Base-by-base conservation (phyloP, 257 asterid species). In the Cruciata laevipes region DNA sequence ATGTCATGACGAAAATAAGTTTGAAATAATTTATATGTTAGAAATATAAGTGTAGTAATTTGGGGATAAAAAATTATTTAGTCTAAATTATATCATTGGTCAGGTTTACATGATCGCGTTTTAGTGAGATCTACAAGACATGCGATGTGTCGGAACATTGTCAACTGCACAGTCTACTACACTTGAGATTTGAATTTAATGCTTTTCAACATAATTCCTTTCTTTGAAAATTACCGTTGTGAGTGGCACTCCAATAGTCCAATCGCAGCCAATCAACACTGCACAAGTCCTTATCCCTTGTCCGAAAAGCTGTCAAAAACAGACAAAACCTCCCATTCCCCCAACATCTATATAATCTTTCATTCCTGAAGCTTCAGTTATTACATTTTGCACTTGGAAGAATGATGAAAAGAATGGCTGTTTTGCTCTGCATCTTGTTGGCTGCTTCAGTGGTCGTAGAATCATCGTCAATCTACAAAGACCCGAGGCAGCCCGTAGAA, bases 401-500 rank as follows among this genome's bases (percentile, higher is more conserved):
- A 66, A 27, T 69, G 44, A 71, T 76, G 81, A 76, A 65, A 73
- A 67, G 70, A 25, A 59, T 87, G 58, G 71, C 70, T 68, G 32
- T 81, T 37, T 20, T 71, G 0, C 66, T 77, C 1, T 84, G 85
- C 57, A 71, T 84, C n/a, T 80, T 84, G n/a, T 75, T 56, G 55
- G 73, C 82, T 58, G 80, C 67, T 32, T 69, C 69, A 24, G 5
- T 79, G 49, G 78, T 75, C 55, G 93, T 47, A 16, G 53, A 83
- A 24, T 81, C 81, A 69, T 42, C 49, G 49, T 85, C 79, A 25
- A 90, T 80, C 63, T 88, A 88, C 80, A 86, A 80, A 73, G 96
- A 90, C 65, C 88, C 95, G 32, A 78, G 74, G 65, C 95, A 85
- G 85, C 86, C 89, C 0, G 18, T 86, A 32, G 79, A 74, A 70